Conservation (phyloP, 1,139 yeast genomes). For the Sugiyamaella pinicola region DNA sequence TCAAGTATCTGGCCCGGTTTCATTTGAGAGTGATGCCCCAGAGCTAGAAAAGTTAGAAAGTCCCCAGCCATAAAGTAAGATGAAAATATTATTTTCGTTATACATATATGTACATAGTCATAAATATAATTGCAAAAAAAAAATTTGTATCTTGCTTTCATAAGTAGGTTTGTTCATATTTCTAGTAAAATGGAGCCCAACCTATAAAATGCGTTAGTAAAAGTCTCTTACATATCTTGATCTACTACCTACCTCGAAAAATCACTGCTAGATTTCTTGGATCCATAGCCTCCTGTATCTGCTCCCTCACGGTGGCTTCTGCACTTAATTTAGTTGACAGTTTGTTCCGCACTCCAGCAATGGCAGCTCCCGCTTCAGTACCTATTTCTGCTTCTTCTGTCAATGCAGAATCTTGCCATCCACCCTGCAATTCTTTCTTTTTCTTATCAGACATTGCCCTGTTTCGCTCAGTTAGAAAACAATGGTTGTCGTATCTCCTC, state of each 20-base stretch:
- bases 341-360: slow-evolving; percentile 71
- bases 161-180: neutral
- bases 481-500: no score
- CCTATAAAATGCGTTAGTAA: slow-evolving; percentile 22
- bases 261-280: slow-evolving; percentile 69
- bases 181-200: slow-evolving; percentile 32
- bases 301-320: slow-evolving; percentile 81
- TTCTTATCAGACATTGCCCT: slow-evolving; percentile 41
- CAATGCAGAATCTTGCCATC: slow-evolving; percentile 37
- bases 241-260: slow-evolving; percentile 72
- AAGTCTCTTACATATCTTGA: neutral
- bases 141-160: neutral
- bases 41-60: slow-evolving; percentile 10
- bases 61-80: no score
- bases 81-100: no score
- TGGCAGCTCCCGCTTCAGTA: slow-evolving; percentile 79
- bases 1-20: slow-evolving; percentile 25
- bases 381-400: slow-evolving; percentile 40
- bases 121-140: neutral
- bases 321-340: slow-evolving; percentile 71
- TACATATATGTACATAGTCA: slow-evolving; percentile 15
- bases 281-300: slow-evolving; percentile 76
- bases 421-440: slow-evolving; percentile 54
- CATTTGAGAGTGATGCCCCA: slow-evolving; percentile 18
- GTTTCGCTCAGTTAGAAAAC: slow-evolving; percentile 8